Base-by-base conservation (phyloP, 140 eudicot species). In the Cichorium intybus region DNA sequence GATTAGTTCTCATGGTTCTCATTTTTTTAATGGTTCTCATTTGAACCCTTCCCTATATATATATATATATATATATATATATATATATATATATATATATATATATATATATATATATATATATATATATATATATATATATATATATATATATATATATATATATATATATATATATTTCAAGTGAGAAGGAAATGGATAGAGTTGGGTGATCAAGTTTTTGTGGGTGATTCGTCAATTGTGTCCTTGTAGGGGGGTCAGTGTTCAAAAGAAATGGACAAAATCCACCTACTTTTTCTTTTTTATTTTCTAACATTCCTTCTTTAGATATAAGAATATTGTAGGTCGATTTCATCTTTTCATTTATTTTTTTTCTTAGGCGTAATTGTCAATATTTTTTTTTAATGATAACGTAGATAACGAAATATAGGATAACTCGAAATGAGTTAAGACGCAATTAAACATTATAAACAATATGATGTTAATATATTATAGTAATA, bases 281-380 rank as follows among this genome's bases (percentile, higher is more conserved):
- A 71, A 71, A 22, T 3, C 47, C 76, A 71, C 76, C 76, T 15
- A 50, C 76, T 60, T 43, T 71, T 8, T 22, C 59, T 39, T 58
- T 0, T 33, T 26, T 35, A n/a, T 49, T 35, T 23, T 61, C 12
- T 34, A 60, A 49, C 31, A 24, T 48, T 59, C 29, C 5, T 47
- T 23, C 35, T 5, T 58, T 10, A 59, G 35, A 22, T 37, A 16
- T 22, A 24, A 20, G 29, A 45, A 20, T 51, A 23, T 52, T 11
- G 52, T 14, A 18, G 18, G 49, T 5, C 15, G 1, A 4, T 11
- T 28, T 56, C 2, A 56, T 14, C 0, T 17, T 24, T 27, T 56
- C 3, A 56, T 28, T 56, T 27, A 5, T 7, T 7, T 56, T 26
- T 22, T 51, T 28, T 56, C 18, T 43, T 43, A 43, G 14, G 15